phyloP scores from a whole-genome alignment of 129 eudicot genomes.

The Lactuca sativa region DNA sequence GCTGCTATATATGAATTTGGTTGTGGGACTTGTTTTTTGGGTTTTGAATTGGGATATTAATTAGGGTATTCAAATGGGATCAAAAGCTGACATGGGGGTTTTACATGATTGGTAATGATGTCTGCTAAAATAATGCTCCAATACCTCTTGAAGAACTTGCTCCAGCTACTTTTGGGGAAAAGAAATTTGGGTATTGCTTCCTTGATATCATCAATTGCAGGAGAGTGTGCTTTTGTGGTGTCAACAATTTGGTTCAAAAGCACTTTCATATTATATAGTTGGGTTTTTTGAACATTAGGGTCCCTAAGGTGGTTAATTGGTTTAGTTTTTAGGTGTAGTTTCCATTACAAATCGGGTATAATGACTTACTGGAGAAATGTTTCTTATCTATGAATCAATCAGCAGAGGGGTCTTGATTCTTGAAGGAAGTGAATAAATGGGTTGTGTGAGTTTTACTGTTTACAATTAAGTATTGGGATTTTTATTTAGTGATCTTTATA shows the following conservation, averaged over 20 bases:
- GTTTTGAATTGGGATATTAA: slow-evolving; percentile 27
- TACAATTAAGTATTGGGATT: slow-evolving; percentile 25
- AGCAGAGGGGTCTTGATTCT: slow-evolving; percentile 14
- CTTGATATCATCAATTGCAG: slow-evolving; percentile 12
- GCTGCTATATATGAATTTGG: slow-evolving; percentile 48
- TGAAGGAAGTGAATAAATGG: slow-evolving; percentile 25
- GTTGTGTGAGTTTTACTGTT: slow-evolving; percentile 20
- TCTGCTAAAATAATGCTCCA: slow-evolving; percentile 16
- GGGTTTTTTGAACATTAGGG: slow-evolving; percentile 21
- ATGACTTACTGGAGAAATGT: slow-evolving; percentile 7
- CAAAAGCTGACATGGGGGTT: slow-evolving; percentile 26
- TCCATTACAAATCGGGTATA: slow-evolving; percentile 12
- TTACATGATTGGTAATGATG: slow-evolving; percentile 35
- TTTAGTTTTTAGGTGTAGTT: slow-evolving; percentile 23
- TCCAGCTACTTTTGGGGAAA: slow-evolving; percentile 15
- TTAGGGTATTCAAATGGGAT: slow-evolving; percentile 21
- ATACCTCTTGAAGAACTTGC: slow-evolving; percentile 22
- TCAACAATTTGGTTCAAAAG: slow-evolving; percentile 17
- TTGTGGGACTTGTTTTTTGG: slow-evolving; percentile 47
- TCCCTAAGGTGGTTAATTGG: slow-evolving; percentile 21
- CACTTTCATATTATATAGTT: slow-evolving; percentile 6
- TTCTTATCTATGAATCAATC: slow-evolving; percentile 10
- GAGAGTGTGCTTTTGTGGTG: slow-evolving; percentile 22
- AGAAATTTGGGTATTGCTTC: not conserved
- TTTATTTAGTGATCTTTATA: slow-evolving; percentile 13